phyloP scores from a whole-genome alignment of 768 basidiomycete genomes.

The Podaxis sp. region DNA sequence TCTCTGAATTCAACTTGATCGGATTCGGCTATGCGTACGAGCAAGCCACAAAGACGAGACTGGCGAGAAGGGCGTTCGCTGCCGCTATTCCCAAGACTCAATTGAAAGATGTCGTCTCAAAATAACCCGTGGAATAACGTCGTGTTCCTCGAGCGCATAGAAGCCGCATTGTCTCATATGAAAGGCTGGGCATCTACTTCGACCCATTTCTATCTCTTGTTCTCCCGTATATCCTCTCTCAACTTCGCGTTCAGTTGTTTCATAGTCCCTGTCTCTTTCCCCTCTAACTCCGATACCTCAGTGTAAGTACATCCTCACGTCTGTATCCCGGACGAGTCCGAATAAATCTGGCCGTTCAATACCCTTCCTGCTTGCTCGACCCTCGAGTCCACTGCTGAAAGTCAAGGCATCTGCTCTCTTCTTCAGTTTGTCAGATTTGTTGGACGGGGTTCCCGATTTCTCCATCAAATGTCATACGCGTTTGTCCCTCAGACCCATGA shows the following conservation, averaged over 20 bases:
- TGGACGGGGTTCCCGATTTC: background rate
- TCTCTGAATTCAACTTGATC: constrained; percentile 56
- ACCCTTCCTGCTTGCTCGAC: background rate
- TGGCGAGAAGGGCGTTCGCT: constrained; percentile 45
- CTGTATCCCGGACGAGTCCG: background rate
- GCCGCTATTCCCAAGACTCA: constrained; percentile 59
- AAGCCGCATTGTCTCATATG: background rate
- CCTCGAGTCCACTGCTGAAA: background rate
- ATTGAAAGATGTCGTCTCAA: constrained; percentile 30
- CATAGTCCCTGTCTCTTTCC: background rate
- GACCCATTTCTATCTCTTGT: background rate
- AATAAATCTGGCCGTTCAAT: background rate
- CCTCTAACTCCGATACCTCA: background rate
- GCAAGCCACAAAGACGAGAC: constrained; percentile 54
- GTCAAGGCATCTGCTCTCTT: background rate
- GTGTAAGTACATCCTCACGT: background rate
- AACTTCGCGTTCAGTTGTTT: background rate
- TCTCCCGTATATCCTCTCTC: background rate
- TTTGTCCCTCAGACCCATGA: background rate
- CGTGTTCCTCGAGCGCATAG: background rate
- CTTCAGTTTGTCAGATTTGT: background rate
- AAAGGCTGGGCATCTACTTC: background rate
- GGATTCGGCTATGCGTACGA: constrained; percentile 64
- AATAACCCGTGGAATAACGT: background rate
- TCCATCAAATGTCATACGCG: background rate